Base-by-base conservation (phyloP, 2,329 filamentous ascomycete genomes). In the Paracoccidioides brasiliensis region DNA sequence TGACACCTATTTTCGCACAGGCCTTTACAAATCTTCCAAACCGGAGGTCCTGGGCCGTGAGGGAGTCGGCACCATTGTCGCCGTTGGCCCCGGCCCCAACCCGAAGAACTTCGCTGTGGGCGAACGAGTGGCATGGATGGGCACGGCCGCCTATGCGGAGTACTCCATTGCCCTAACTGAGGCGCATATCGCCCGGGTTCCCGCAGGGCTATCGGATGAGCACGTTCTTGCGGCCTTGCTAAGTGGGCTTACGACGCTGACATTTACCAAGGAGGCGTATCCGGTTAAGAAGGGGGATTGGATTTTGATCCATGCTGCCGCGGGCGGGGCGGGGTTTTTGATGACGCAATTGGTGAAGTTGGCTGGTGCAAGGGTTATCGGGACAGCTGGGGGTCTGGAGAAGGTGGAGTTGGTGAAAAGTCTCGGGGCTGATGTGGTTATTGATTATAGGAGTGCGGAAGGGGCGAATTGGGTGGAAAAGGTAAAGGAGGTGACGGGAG, bases 1-100 rank as follows among this genome's bases (percentile, higher is more conserved):
- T 65, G 90, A 95, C 71, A 95, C 80, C 42, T 95, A 95, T 73
- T 94, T 90, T 79, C 88, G 90, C 68, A 82, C 80, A 10, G 90
- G 90, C 9, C 80, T 95, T 52, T 95, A 95, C 76, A 74, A 83
- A 0, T 78, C 85, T 0, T 68, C 74, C 1, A 82, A 86, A 63
- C 90, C 90, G 4, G 79, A 86, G 63, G 83, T 84, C 52, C 83
- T 91, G 22, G 90, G 90, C 59, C 84, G 85, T 64, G 90, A 96
- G 74, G 87, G 79, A 57, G 79, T 82, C 56, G 90, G 90, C 58
- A 82, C 78, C 43, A 73, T 95, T 60, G 81, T 83, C 43, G 76
- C 83, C 33, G 65, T 80, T 2, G 81, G 82, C 22, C 70, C 78
- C 12, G 78, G 78, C 22, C 69, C 66, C 3, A 70, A 77, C 48